Percentiles rank a stretch among this genome's conserved stretches.
Evolutionary conservation across 352 stramenopile species (phyloP).

Genomic region (Pythium aristosporum): DNA sequence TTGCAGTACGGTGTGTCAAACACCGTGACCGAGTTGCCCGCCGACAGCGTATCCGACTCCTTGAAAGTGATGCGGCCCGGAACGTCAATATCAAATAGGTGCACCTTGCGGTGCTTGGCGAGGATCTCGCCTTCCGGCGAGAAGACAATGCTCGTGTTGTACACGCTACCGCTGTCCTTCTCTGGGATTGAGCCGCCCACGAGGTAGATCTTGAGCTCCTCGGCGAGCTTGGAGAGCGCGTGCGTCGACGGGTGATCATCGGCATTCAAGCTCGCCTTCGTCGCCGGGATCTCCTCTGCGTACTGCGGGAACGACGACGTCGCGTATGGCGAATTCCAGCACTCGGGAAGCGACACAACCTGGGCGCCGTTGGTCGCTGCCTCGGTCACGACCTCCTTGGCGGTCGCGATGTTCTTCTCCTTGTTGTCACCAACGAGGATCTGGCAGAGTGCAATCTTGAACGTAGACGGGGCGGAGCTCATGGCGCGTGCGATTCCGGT

Average conservation of each 20-base stretch:
- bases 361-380: slow-evolving; percentile 78
- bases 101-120: slow-evolving; percentile 99
- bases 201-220: slow-evolving; percentile 90
- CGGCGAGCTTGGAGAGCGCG: slow-evolving; percentile 89
- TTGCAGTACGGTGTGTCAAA: slow-evolving; percentile 90
- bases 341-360: slow-evolving; percentile 93
- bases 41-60: slow-evolving; percentile 98
- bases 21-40: slow-evolving; percentile 86
- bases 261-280: slow-evolving; percentile 50
- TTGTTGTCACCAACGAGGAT: slow-evolving; percentile 91
- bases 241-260: slow-evolving; percentile 81
- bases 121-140: slow-evolving; percentile 92
- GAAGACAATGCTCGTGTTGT: slow-evolving; percentile 99
- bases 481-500: slow-evolving; percentile 13
- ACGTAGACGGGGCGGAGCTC: slow-evolving; percentile 34
- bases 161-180: slow-evolving; percentile 88
- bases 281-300: slow-evolving; percentile 93
- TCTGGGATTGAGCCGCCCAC: slow-evolving; percentile 98
- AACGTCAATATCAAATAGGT: slow-evolving; percentile 99
- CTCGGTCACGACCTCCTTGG: slow-evolving; percentile 58
- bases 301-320: slow-evolving; percentile 97
- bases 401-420: slow-evolving; percentile 80
- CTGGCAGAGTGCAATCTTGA: slow-evolving; percentile 95
- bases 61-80: slow-evolving; percentile 99
- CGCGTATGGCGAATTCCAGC: slow-evolving; percentile 97